Conservation (phyloP, 352 stramenopile species). For the Hyaloperonospora brassicae region DNA sequence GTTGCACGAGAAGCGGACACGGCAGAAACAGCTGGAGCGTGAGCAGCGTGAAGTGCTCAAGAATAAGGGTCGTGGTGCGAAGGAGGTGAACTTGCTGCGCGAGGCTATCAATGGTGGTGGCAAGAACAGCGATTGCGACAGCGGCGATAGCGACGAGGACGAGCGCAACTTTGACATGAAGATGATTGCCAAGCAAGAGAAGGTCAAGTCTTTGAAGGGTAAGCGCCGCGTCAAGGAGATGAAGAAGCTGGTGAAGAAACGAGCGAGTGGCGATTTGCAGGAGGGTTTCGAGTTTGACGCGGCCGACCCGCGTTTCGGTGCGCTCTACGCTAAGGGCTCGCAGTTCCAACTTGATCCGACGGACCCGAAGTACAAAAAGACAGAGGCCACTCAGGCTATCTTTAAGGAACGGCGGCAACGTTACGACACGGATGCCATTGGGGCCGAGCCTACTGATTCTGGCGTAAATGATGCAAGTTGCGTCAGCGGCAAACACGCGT, state of each 20-base stretch:
- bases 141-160: constrained; percentile 27
- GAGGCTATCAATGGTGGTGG: constrained; percentile 43
- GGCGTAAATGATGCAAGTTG: no score
- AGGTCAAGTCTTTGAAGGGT: constrained; percentile 65
- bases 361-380: constrained; percentile 79
- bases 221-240: constrained; percentile 75
- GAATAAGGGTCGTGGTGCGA: constrained; percentile 40
- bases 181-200: constrained; percentile 63
- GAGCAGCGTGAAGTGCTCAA: constrained; percentile 66
- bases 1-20: constrained; percentile 61
- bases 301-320: constrained; percentile 60
- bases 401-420: constrained; percentile 72
- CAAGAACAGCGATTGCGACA: constrained; percentile 5
- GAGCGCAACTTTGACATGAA: constrained; percentile 85
- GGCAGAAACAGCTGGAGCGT: constrained; percentile 50
- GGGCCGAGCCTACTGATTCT: no score
- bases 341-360: constrained; percentile 80
- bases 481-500: constrained; percentile 30
- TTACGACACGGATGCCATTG: constrained; percentile 26
- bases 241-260: constrained; percentile 56
- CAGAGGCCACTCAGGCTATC: constrained; percentile 69
- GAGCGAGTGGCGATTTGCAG: constrained; percentile 40
- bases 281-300: constrained; percentile 73
- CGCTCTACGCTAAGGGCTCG: constrained; percentile 66
- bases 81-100: constrained; percentile 46